Conservation (phyloP, 2,329 filamentous ascomycete genomes). For the Cryphonectria parasitica region DNA sequence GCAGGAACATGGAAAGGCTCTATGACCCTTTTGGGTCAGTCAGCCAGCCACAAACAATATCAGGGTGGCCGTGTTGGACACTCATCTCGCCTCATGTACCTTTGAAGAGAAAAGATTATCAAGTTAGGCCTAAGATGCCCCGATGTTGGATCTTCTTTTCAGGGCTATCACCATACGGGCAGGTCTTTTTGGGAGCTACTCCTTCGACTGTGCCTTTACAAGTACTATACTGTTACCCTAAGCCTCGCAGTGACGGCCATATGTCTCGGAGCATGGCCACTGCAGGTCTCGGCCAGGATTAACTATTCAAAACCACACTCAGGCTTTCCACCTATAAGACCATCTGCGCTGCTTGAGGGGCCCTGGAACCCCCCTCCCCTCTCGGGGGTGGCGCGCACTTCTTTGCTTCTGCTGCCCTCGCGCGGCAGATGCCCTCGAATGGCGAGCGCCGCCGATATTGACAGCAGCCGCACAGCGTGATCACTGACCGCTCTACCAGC, state of each 20-base stretch:
- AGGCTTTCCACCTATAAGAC: slow-evolving; percentile 6
- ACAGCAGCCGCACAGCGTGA: background rate
- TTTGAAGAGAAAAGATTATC: background rate
- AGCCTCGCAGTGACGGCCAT: background rate
- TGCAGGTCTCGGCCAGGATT: slow-evolving; percentile 1
- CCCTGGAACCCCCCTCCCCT: background rate
- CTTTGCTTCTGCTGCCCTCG: background rate
- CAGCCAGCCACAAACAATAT: slow-evolving; percentile 15
- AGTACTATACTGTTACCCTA: background rate
- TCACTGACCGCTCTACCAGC: background rate
- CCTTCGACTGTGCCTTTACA: background rate
- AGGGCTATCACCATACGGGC: background rate
- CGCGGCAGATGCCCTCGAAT: background rate
- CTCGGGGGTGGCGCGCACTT: background rate
- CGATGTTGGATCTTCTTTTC: background rate
- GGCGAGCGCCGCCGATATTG: background rate
- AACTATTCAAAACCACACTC: background rate
- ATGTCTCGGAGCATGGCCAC: background rate
- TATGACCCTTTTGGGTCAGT: background rate
- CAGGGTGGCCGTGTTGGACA: background rate
- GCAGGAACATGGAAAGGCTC: slow-evolving; percentile 1
- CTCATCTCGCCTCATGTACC: background rate
- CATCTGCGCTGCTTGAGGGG: background rate
- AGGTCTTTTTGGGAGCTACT: background rate
- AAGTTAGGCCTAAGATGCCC: background rate